These are phyloP conservation scores for Verticillium isaacii DNA, from an alignment of 2,329 filamentous ascomycete species.

Conservation along the genomic window DNA sequence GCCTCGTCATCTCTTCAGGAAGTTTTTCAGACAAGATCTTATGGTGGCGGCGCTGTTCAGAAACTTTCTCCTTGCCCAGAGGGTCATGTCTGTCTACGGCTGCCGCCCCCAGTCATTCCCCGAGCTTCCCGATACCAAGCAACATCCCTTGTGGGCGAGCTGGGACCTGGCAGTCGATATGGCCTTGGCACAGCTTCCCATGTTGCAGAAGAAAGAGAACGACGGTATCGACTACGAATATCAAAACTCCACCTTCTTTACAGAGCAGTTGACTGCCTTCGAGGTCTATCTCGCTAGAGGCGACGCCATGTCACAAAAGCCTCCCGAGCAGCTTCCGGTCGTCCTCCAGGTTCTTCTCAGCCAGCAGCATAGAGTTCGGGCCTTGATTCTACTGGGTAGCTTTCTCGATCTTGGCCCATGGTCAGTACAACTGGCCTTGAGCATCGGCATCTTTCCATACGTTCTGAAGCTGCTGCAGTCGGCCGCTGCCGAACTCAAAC, in stretches of 20 bases:
- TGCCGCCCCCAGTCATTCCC: constrained; percentile 93
- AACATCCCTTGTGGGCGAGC: constrained; percentile 92
- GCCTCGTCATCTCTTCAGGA: constrained; percentile 86
- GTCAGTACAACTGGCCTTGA: constrained; percentile 96
- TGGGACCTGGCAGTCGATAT: constrained; percentile 98
- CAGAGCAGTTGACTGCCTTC: constrained; percentile 94
- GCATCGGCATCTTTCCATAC: constrained; percentile 98
- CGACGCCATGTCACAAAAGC: constrained; percentile 74
- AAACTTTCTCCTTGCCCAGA: constrained; percentile 90
- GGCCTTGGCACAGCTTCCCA: constrained; percentile 83
- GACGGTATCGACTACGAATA: constrained; percentile 82
- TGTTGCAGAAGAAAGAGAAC: constrained; percentile 73
- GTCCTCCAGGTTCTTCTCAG: constrained; percentile 93
- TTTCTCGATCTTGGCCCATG: constrained; percentile 95
- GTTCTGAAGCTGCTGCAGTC: constrained; percentile 97
- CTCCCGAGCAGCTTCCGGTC: constrained; percentile 92
- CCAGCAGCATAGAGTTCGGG: constrained; percentile 87
- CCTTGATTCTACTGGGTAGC: constrained; percentile 84
- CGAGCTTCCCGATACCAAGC: constrained; percentile 86
- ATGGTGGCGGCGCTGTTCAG: constrained; percentile 98
- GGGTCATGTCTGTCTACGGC: constrained; percentile 94
- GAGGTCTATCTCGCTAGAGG: constrained; percentile 88
- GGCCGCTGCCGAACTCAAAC: constrained; percentile 88
- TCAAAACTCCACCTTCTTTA: constrained; percentile 91
- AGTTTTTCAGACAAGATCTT: constrained; percentile 92